Conservation (phyloP, 257 asterid genomes). For the Coffea canephora region DNA sequence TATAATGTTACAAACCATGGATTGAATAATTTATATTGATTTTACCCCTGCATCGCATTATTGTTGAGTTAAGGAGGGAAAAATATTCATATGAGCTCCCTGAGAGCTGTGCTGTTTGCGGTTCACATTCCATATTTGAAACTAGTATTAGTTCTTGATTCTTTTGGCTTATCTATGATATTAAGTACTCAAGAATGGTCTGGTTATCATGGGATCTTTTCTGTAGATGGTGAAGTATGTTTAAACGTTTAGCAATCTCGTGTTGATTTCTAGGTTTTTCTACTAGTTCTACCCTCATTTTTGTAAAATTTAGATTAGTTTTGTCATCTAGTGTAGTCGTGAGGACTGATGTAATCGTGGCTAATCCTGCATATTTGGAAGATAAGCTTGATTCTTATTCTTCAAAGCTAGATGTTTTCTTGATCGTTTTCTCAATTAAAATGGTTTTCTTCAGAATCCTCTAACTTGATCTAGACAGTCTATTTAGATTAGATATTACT, state of each 20-base stretch:
- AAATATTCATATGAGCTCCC: too few species aligned
- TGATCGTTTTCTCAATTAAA: neutral
- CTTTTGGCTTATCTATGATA: neutral
- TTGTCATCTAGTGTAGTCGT: neutral
- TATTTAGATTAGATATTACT: too few species aligned
- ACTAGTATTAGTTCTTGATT: neutral
- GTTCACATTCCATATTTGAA: too few species aligned
- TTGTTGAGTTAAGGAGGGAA: too few species aligned
- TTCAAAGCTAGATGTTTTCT: too few species aligned
- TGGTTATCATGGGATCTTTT: neutral
- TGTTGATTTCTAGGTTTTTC: neutral
- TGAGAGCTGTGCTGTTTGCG: too few species aligned
- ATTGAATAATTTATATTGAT: too few species aligned
- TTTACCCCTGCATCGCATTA: too few species aligned
- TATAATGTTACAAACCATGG: too few species aligned
- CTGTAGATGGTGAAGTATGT: neutral
- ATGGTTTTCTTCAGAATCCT: neutral
- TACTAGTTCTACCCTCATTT: neutral
- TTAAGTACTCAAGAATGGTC: neutral
- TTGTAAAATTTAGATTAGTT: neutral
- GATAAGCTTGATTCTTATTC: neutral
- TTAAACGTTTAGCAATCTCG: neutral
- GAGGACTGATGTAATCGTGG: neutral
- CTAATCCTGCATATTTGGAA: neutral
- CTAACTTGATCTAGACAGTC: neutral